Evolutionary conservation across 345 rosid genomes (phyloP), one percentile per base, ranked within the genome.

Genomic region (Microcos paniculata): DNA sequence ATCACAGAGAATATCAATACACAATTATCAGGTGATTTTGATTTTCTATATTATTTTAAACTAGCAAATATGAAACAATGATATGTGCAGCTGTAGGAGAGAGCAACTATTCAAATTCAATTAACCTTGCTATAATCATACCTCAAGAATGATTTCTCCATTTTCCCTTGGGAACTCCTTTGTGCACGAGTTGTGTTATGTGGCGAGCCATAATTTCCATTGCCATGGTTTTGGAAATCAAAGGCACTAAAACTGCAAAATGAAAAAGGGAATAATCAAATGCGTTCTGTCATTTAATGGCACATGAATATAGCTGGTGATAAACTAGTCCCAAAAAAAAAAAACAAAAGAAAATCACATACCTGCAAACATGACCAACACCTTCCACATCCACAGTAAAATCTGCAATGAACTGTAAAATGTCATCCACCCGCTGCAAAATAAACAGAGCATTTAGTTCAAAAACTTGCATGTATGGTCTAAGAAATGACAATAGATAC

Each of bases 121-220:
- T 42, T n/a, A 52, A 56, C 55, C 16, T 16, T 35, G 61, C 6
- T 45, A 55, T n/a, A 71, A 75, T 42, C 85, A 68, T 79, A 96
- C 99, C 99, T 89, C 85, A 96, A 86, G 85, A 96, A 92, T 51
- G 99, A 94, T 82, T 96, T 96, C 88, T 94, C 99, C 90, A 96
- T 82, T 89, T 96, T 96, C 76, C 99, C 99, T 68, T 96, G 98
- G 67, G 94, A 94, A 78, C 99, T 96, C 86, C 93, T 91, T 82
- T 82, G 82, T 58, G 77, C 79, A 52, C 75, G 82, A 64, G 87
- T 77, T 48, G 83, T 82, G 62, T 90, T 84, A 56, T 79, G 59
- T 26, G 94, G 97, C 21, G 99, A 94, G 45, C 89, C 98, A 82
- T 96, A 96, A 74, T 84, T 96, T 77, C 82, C 81, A 72, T 94